Base-by-base conservation (phyloP, 1,284 basidiomycete genomes). In the Trichosporon sp. region DNA sequence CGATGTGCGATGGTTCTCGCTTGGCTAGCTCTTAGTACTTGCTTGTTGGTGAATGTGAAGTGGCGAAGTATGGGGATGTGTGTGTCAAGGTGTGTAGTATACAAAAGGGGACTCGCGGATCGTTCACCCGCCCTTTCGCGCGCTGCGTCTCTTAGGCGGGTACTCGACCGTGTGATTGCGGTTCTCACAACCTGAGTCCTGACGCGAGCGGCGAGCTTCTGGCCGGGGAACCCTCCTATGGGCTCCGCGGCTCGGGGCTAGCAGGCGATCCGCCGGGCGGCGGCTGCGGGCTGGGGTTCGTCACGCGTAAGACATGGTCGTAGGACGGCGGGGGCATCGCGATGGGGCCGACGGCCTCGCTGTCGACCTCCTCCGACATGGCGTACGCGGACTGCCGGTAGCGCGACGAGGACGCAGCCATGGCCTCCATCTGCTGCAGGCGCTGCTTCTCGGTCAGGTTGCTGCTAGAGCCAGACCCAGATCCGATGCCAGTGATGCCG, bases 361-460 rank as follows among this genome's bases (percentile, higher is more conserved):
- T 19, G 56, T 61, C 56, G 56, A 61, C 56, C 56, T 61, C 56
- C 56, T 61, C 56, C 12, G 56, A 32, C 56, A 61, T 61, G 14
- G 31, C 31, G 56, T 61, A 61, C 11, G 31, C 31, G 2, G 31
- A 16, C 10, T 31, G 12, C 31, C 35, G 32, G 31, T 61, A 35
- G 10, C 31, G 14, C 31, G 56, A 61, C 54, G 54, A 59, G 5
- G 38, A 10, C 2, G 31, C 31, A 4, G 56, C 26, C 56, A 61
- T 32, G 31, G 31, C 31, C 26, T 31, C 56, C 12, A 32, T 26
- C 31, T 61, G 56, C 56, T 32, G 31, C 31, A 61, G 31, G 12
- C 56, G 56, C 56, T 61, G 56, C 56, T 61, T 61, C 56, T 61
- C 56, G 12, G 56, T 61, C 26, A 61, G 56, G 56, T 61, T 61